Base-by-base conservation (phyloP, 78 protist genomes). In the Protostelium mycophagum region DNA sequence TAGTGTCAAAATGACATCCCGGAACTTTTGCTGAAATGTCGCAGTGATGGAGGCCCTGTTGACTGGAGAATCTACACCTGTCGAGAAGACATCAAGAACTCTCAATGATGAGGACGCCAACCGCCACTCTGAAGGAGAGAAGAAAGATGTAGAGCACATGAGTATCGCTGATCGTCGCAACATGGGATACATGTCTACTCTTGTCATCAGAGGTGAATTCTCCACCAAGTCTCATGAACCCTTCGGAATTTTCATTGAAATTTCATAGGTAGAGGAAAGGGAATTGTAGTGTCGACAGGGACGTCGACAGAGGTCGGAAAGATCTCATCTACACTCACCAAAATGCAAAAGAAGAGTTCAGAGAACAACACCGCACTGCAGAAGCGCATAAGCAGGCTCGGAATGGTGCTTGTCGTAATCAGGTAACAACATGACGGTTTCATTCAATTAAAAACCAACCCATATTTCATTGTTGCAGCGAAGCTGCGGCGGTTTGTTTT, bases 331-430 rank as follows among this genome's bases (percentile, higher is more conserved):
- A 51, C 73, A 5, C 73, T 51, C 31, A 51, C 73, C 73, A 51
- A 51, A 87, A 36, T 35, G 34, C 37, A 87, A 25, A 31, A 85
- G 85, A 36, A 38, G 5, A 86, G 35, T 23, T 93, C 94, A 34
- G 94, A 86, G 28, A 36, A 28, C 88, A 63, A 86, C 91, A 90
- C 98, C n/a, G 97, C 98, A 28, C 94, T 97, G 63, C 91, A 90
- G 84, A 25, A 0, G 38, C 87, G 95, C 84, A 86, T 97, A 34
- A 97, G 96, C 35, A 38, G 38, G 28, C 91, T 98, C 90, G 97
- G 97, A 84, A 63, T 38, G 38, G 1, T 0, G 28, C 87, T 91
- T 38, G 1, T 28, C 87, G 34, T 1, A 37, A 35, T 87, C 85
- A 0, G 29, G 73, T 51, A 16, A 51, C 0, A 0, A 31, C 36